Base-by-base conservation (phyloP, 179 eudicot species). In the Drosera spatulata region DNA sequence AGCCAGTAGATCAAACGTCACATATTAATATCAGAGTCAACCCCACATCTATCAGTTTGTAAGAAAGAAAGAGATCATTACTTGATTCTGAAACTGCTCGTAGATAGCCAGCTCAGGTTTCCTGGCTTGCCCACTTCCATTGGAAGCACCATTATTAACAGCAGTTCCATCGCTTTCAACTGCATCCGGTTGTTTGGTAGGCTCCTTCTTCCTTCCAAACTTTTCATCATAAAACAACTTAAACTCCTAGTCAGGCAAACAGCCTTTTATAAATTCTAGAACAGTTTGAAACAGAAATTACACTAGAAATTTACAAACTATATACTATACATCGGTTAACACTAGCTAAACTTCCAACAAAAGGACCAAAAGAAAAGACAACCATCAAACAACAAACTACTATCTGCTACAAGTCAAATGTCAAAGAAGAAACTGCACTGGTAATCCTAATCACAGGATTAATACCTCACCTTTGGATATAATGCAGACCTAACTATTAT, bases 191-290 rank as follows among this genome's bases (percentile, higher is more conserved):
- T 85, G 74, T 3, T 65, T 70, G 61, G 62, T 77, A 1, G 64
- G 53, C 55, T 74, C 85, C 72, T 60, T 86, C 85, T 80, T 94
- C 80, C 97, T 83, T 87, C 99, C 99, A 80, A 94, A 90, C 96
- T 90, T 94, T 59, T 83, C 75, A 86, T 85, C 95, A 90, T 83
- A 94, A 85, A 80, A 83, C 77, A 84, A 80, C 77, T 87, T 82
- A 80, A 94, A 87, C 69, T 94, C 97, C 88, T 64, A 69, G 55
- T 73, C 58, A 74, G 53, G 72, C 60, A 77, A 72, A 62, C 66
- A 72, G 71, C 61, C 58, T 54, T 71, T 66, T 67, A 70, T 41
- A 67, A 77, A 50, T 12, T 69, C 68, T 60, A 64, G 67, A 61
- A 48, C 68, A 2, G 4, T 5, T 55, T 7, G 2, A 40, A 55